Conservation (phyloP, 2,329 filamentous ascomycete species). For the Mycogone perniciosa region DNA sequence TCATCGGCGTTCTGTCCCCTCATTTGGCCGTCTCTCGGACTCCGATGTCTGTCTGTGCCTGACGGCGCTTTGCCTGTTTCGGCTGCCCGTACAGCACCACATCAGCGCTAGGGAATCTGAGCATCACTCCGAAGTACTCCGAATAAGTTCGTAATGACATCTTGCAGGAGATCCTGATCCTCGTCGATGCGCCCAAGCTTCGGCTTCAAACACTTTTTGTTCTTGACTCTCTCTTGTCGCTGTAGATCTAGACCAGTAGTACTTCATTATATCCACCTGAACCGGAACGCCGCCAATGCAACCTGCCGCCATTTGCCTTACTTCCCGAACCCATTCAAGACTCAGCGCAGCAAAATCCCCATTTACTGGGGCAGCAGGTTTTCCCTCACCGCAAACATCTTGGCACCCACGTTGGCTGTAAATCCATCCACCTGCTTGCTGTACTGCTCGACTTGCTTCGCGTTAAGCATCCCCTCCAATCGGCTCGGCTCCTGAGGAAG, state of each 20-base stretch:
- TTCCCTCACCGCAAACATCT: slow-evolving; percentile 94
- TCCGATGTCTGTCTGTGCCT: background rate
- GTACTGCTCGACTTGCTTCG: slow-evolving; percentile 95
- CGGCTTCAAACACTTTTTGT: slow-evolving; percentile 7
- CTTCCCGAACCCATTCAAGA: slow-evolving; percentile 8
- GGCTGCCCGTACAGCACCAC: background rate
- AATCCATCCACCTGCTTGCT: slow-evolving; percentile 95
- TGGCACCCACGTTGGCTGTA: slow-evolving; percentile 81
- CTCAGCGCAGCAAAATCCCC: background rate
- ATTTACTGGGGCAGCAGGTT: slow-evolving; percentile 53
- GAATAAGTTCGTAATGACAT: slow-evolving; percentile 7
- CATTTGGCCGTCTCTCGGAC: too few species aligned
- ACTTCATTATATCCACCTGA: slow-evolving; percentile 32
- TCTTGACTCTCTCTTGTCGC: slow-evolving; percentile 24
- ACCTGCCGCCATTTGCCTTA: slow-evolving; percentile 23
- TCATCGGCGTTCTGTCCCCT: too few species aligned
- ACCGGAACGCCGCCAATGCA: slow-evolving; percentile 39
- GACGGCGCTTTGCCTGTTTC: background rate
- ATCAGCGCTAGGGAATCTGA: background rate
- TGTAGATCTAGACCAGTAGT: slow-evolving; percentile 31
- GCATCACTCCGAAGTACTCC: too few species aligned
- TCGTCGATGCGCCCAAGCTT: slow-evolving; percentile 8
- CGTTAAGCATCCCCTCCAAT: slow-evolving; percentile 89
- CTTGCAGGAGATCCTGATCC: slow-evolving; percentile 10
- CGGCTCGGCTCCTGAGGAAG: slow-evolving; percentile 89